phyloP scores from a whole-genome alignment of 345 rosid genomes.

The Eucalyptus tenuipes region DNA sequence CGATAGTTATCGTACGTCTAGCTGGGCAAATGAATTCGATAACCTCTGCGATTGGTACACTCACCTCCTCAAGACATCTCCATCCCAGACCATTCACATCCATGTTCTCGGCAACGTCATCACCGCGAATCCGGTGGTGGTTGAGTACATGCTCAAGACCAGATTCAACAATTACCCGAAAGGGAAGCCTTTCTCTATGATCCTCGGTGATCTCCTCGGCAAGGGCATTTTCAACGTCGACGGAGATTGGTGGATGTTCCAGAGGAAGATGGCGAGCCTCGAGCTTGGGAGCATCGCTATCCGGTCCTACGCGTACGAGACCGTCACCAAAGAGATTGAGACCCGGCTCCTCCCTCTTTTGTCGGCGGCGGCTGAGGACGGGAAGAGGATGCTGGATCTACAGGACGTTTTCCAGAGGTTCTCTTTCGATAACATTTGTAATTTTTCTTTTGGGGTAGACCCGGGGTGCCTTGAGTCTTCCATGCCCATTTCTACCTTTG shows the following conservation, averaged over 20 bases:
- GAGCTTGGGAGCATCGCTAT: conserved; percentile 39
- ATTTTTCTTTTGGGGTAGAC: conserved; percentile 56
- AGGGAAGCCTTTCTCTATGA: conserved; percentile 29
- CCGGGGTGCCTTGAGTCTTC: conserved; percentile 42
- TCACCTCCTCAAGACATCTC: conserved; percentile 22
- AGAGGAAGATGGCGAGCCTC: conserved; percentile 39
- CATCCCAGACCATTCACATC: conserved; percentile 19
- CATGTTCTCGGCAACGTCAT: conserved; percentile 22
- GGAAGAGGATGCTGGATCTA: conserved; percentile 12
- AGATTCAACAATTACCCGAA: conserved; percentile 34
- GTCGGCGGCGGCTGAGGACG: background rate
- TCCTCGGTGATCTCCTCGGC: conserved; percentile 38
- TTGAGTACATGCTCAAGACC: conserved; percentile 33
- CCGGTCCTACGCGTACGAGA: conserved; percentile 16
- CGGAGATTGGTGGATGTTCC: conserved; percentile 42
- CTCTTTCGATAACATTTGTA: conserved; percentile 59
- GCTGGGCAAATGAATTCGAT: conserved; percentile 20
- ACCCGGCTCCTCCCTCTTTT: conserved; percentile 31
- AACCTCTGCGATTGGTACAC: conserved; percentile 38
- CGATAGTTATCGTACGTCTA: conserved; percentile 8
- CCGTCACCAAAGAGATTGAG: conserved; percentile 21
- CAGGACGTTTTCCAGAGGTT: conserved; percentile 53
- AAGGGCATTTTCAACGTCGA: conserved; percentile 61
- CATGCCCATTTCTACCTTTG: conserved; percentile 24
- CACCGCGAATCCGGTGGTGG: conserved; percentile 28